These are phyloP conservation scores for Cruciata laevipes DNA, from an alignment of 257 asterid species.

Conservation along the genomic window DNA sequence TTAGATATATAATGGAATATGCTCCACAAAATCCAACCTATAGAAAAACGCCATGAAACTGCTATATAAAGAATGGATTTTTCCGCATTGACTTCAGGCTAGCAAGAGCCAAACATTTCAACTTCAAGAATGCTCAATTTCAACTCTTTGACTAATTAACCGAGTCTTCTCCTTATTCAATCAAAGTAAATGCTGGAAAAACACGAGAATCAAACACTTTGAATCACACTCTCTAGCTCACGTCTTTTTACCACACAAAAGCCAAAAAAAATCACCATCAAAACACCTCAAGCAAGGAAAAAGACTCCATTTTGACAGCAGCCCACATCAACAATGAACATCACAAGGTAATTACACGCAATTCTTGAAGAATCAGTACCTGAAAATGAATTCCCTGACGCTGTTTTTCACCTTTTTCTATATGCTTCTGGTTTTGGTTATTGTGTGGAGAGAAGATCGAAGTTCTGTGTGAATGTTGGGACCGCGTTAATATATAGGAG, in stretches of 20 bases:
- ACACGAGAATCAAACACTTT: constrained; percentile 16
- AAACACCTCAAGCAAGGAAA: not conserved
- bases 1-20: not conserved
- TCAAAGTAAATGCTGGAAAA: not conserved
- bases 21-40: not conserved
- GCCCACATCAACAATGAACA: constrained; percentile 1
- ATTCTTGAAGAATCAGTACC: not conserved
- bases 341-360: not conserved
- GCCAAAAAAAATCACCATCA: constrained; percentile 4
- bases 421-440: not conserved
- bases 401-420: not conserved
- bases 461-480: not conserved
- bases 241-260: not conserved
- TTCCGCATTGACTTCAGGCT: constrained; percentile 14
- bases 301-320: not conserved
- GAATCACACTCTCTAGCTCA: constrained; percentile 1
- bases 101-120: constrained; percentile 1
- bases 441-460: constrained; percentile 10
- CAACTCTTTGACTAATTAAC: constrained; percentile 18
- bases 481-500: constrained; percentile 13
- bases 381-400: not conserved
- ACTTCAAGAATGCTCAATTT: constrained; percentile 12
- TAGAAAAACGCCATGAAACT: constrained; percentile 10
- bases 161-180: constrained; percentile 15
- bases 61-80: not conserved